Evolutionary conservation across 129 eudicot genomes (phyloP), one percentile per base, ranked within the genome.

Genomic region (Calendula officinalis): DNA sequence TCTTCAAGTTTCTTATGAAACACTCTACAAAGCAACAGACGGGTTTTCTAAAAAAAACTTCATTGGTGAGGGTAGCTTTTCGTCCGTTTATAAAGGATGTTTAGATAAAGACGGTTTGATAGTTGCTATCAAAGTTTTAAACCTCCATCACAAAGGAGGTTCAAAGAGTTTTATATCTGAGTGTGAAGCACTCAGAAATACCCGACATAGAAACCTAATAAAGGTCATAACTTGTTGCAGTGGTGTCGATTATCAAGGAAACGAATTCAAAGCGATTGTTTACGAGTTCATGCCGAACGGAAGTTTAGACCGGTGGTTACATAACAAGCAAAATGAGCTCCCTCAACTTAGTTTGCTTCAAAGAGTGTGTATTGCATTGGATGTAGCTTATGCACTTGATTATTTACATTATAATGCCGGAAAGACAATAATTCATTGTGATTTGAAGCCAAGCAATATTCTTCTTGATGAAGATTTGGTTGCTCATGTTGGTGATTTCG

Each of bases 401-500:
- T 83, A 83, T 66, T 80, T 83, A 11, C 89, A 79, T 66, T 60
- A 65, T 52, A 72, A 62, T 12, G 67, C 67, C 3, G 79, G 71
- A 55, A 63, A 64, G 44, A 74, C 82, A 3, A 61, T 83, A 0
- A 59, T 83, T 64, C 89, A 83, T 7, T 79, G 89, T 60, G 82
- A 83, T 43, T 51, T 83, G 52, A 82, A 78, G 67, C 88, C 88
- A 1, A 72, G 85, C 67, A 83, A 83, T 64, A 72, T 83, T 64
- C 79, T 83, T 33, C 69, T 83, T 8, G 88, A 78, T 36, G 73
- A 40, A 34, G 81, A 82, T 30, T 65, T 82, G 84, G 64, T 64
- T 43, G 88, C 84, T 39, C 78, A 71, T 70, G 78, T 82, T 50
- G 76, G 84, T 6, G 84, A 83, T 49, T 79, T 83, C n/a, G 82